These are phyloP conservation scores for Exophiala sp. DNA, from an alignment of 2,329 filamentous ascomycete species.

Conservation along the genomic window DNA sequence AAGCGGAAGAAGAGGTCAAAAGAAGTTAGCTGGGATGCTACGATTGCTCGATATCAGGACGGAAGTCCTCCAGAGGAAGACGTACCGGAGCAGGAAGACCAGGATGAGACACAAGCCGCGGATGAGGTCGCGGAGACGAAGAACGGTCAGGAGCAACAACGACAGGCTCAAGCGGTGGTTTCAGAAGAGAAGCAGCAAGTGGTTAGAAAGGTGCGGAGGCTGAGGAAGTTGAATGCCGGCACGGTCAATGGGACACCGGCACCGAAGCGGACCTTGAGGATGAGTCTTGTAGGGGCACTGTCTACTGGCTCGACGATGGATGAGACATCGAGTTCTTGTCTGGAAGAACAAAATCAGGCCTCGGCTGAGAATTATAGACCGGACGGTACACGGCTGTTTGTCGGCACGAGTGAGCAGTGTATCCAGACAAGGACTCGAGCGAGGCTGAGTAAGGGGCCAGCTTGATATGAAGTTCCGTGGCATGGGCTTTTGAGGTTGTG, in stretches of 20 bases:
- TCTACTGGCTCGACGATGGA: constrained; percentile 1
- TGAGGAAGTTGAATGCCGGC: constrained; percentile 24
- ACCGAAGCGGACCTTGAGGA: constrained; percentile 15
- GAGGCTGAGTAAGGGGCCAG: background rate
- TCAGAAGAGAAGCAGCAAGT: constrained; percentile 6
- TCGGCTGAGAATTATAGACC: background rate
- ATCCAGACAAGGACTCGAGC: constrained; percentile 8
- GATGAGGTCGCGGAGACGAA: background rate
- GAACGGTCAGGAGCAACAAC: background rate
- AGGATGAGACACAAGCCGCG: background rate
- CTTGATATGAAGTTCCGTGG: background rate
- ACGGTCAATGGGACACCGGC: constrained; percentile 21
- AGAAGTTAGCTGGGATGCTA: constrained; percentile 12
- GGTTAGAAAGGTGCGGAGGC: constrained; percentile 20
- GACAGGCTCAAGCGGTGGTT: background rate
- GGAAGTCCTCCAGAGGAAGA: background rate
- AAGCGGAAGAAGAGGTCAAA: constrained; percentile 5
- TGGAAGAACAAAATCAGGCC: no score
- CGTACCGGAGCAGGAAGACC: constrained; percentile 1
- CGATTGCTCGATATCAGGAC: constrained; percentile 11
- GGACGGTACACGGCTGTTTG: background rate
- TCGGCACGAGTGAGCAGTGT: background rate
- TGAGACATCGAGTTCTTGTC: background rate
- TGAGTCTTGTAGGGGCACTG: constrained; percentile 7
- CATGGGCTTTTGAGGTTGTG: background rate